phyloP scores from a whole-genome alignment of 306 rosid species.

The Hippophae tibetana region DNA sequence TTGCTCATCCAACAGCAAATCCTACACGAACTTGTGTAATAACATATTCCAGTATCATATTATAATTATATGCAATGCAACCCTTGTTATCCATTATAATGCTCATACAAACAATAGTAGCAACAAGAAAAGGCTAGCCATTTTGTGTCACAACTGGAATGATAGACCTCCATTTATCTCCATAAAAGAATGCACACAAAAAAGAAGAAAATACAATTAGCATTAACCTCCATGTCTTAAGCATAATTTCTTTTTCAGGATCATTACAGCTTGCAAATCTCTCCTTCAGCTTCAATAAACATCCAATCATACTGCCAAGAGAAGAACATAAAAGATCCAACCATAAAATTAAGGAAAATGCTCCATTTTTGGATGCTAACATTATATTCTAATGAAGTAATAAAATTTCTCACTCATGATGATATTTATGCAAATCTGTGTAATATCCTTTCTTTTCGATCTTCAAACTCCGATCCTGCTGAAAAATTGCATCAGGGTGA shows the following conservation, averaged over 20 bases:
- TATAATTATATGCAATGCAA: no score
- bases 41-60: no score
- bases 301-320: slow-evolving; percentile 69
- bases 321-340: slow-evolving; percentile 17
- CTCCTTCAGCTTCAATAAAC: slow-evolving; percentile 54
- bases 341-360: not conserved
- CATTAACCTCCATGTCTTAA: slow-evolving; percentile 55
- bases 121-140: not conserved
- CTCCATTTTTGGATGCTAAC: slow-evolving; percentile 9
- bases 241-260: slow-evolving; percentile 67
- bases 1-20: no score
- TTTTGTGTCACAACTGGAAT: not conserved
- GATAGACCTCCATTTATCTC: not conserved
- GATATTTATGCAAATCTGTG: slow-evolving; percentile 61
- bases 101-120: not conserved
- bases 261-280: slow-evolving; percentile 59
- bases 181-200: not conserved
- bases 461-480: slow-evolving; percentile 39
- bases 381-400: not conserved
- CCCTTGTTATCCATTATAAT: not conserved
- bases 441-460: slow-evolving; percentile 52
- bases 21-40: no score
- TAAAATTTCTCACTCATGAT: slow-evolving; percentile 45
- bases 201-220: not conserved
- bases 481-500: slow-evolving; percentile 75